A percentile compares a stretch with the other conserved stretches of the same genome.
These are phyloP conservation scores for Chaetoceros tenuissimus DNA, from an alignment of 108 stramenopile species.

Conservation along the genomic window DNA sequence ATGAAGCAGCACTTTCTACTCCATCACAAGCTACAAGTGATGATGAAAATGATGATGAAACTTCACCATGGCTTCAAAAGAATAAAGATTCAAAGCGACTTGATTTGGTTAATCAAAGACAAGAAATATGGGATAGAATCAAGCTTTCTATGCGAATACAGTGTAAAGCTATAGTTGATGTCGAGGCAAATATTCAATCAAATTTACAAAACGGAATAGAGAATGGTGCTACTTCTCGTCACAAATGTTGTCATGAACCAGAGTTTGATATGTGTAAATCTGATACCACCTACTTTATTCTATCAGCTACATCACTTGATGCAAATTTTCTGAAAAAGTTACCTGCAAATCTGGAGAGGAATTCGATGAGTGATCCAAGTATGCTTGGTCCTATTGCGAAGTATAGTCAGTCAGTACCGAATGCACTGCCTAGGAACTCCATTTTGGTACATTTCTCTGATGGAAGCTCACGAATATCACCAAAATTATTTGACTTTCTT, in stretches of 20 bases:
- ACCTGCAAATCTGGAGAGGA: background rate
- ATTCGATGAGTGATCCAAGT: background rate
- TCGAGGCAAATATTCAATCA: background rate
- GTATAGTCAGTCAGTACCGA: slow-evolving; percentile 1
- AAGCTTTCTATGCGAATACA: background rate
- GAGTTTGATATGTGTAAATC: too few relatives aligned
- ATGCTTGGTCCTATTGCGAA: background rate
- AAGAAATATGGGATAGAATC: background rate
- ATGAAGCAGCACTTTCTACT: too few relatives aligned
- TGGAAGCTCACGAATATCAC: slow-evolving; percentile 41
- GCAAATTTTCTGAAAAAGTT: background rate
- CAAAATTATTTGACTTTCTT: slow-evolving; percentile 30
- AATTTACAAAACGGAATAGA: background rate
- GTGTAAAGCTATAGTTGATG: background rate
- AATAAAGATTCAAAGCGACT: too few relatives aligned
- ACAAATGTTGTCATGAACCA: too few relatives aligned
- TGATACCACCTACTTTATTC: too few relatives aligned
- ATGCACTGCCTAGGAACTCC: slow-evolving; percentile 59
- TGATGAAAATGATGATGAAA: background rate
- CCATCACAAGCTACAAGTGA: background rate
- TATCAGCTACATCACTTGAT: too few relatives aligned
- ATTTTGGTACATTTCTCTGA: slow-evolving; percentile 62
- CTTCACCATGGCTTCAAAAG: too few relatives aligned
- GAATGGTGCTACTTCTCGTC: background rate
- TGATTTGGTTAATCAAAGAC: background rate